These are phyloP conservation scores for Coemansia sp. DNA, from an alignment of 371 early-diverging fungal species.

Conservation along the genomic window DNA sequence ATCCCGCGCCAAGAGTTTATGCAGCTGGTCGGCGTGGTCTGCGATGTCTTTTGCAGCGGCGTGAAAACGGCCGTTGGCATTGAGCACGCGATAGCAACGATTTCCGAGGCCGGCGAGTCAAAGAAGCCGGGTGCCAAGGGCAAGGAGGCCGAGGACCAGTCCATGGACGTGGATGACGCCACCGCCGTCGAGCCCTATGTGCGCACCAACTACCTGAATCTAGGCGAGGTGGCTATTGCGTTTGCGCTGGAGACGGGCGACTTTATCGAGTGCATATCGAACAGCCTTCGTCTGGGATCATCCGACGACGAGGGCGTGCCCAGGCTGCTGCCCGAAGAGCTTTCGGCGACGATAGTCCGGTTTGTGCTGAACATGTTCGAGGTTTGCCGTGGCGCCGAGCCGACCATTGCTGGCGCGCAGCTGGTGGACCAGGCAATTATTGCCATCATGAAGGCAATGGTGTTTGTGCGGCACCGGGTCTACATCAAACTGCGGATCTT, in stretches of 20 bases:
- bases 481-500: slow-evolving; percentile 72
- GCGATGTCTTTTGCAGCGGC: slow-evolving; percentile 14
- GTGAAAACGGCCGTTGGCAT: slow-evolving; percentile 38
- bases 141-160: slow-evolving; percentile 21
- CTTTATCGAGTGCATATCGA: slow-evolving; percentile 48
- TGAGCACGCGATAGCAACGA: slow-evolving; percentile 25
- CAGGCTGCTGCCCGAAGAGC: slow-evolving; percentile 10
- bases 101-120: slow-evolving; percentile 24
- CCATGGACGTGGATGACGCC: slow-evolving; percentile 37
- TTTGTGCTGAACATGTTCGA: slow-evolving; percentile 47
- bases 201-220: slow-evolving; percentile 26
- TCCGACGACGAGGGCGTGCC: slow-evolving; percentile 7
- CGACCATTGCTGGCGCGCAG: slow-evolving; percentile 24
- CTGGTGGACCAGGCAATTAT: slow-evolving; percentile 44
- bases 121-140: slow-evolving; percentile 21
- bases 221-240: slow-evolving; percentile 37
- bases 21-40: slow-evolving; percentile 12
- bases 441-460: slow-evolving; percentile 41
- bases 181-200: slow-evolving; percentile 20
- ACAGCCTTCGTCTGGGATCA: slow-evolving; percentile 32
- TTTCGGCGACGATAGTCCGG: slow-evolving; percentile 19
- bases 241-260: slow-evolving; percentile 41
- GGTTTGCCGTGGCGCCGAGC: slow-evolving; percentile 29
- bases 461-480: slow-evolving; percentile 62
- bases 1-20: slow-evolving; percentile 32